Evolutionary conservation across 1,139 yeast genomes (phyloP).

Genomic region (Kodamaea derodonti): DNA sequence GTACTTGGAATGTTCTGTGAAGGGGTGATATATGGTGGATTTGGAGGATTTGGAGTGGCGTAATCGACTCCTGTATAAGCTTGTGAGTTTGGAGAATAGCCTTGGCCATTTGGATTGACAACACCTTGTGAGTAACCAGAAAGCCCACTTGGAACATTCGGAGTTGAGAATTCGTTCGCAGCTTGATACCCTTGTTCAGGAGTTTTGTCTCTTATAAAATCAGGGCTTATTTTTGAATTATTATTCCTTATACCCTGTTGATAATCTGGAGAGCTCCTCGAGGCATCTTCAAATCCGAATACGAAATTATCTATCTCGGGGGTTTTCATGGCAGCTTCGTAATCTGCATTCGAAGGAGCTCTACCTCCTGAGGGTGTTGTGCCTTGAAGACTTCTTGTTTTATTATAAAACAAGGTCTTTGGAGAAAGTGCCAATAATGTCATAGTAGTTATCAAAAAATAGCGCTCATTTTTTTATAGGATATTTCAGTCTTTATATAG

Average conservation of each 20-base stretch:
- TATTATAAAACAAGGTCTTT: background rate
- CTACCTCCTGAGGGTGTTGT: background rate
- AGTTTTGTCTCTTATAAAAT: background rate
- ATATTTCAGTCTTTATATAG: no score
- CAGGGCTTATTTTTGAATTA: background rate
- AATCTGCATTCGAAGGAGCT: background rate
- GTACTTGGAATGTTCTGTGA: background rate
- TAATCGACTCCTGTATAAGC: no score
- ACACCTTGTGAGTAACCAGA: no score
- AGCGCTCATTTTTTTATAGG: background rate
- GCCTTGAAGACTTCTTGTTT: background rate
- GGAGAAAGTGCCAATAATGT: background rate
- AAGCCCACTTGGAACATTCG: no score
- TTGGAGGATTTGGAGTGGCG: background rate
- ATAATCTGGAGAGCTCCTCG: background rate
- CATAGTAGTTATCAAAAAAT: background rate
- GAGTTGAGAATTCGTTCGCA: background rate
- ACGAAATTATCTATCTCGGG: background rate
- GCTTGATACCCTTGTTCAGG: background rate
- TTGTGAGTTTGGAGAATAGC: background rate
- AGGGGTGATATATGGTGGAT: background rate
- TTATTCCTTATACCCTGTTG: background rate
- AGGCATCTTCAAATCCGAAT: background rate
- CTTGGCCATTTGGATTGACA: background rate
- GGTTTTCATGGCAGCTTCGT: slow-evolving; percentile 1